Evolutionary conservation across 352 stramenopile species (phyloP), one percentile per base, ranked within the genome.

Genomic region (Globisporangium polare): DNA sequence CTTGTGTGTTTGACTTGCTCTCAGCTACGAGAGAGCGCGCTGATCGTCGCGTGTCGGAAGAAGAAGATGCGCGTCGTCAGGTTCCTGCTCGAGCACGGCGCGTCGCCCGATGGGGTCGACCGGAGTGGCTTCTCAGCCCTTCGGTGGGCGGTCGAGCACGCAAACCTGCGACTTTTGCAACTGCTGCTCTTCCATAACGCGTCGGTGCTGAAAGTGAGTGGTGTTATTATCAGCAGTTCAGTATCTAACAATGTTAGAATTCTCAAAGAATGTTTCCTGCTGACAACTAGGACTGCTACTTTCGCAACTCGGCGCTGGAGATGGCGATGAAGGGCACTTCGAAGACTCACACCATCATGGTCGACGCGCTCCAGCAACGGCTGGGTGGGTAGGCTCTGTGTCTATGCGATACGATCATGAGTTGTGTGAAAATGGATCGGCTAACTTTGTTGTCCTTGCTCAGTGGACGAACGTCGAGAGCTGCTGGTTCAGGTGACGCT

Each of bases 11-110:
- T 53, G 9, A 39, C 5, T 24, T 31, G 26, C 17, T 56, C 0
- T 24, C 12, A 89, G 74, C 67, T 85, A 12, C 66, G 69, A 6
- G 80, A 88, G 55, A 83, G 71, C 3, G 74, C 74, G 0, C 53
- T 86, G 5, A 86, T 87, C 45, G 69, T 67, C 6, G 75, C 69
- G 18, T 88, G 76, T 59, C 70, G 75, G 15, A 86, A 81, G 54
- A 81, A 85, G 27, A 68, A 67, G 9, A 65, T 74, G 31, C 15
- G 52, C 1, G 61, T 66, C 12, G 56, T 77, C 12, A 68, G 67
- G 35, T 71, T 85, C 33, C 66, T 90, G n/a, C 60, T 88, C 24
- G 63, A 77, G 26, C 68, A 68, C 9, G 72, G 73, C 1, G 75
- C 77, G 1, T 64, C 59, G 17, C 67, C 73, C 6, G 74, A 88